phyloP scores from a whole-genome alignment of 306 rosid species.

The Betula pendula region DNA sequence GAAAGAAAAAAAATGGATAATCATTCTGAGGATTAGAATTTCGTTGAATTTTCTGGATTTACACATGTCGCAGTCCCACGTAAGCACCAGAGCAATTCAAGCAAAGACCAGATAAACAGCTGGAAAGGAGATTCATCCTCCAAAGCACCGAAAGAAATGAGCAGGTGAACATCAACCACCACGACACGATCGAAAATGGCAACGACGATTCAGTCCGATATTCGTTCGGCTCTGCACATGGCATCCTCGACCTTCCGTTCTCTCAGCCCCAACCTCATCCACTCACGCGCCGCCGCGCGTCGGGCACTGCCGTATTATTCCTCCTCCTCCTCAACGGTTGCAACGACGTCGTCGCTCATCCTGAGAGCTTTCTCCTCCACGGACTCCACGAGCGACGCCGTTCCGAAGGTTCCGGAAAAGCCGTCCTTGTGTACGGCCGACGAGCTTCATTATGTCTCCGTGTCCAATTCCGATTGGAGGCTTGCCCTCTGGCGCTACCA shows the following conservation, averaged over 20 bases:
- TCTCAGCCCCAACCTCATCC: conserved; percentile 19
- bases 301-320: conserved; percentile 15
- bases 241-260: conserved; percentile 49
- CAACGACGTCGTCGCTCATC: conserved; percentile 39
- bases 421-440: conserved; percentile 93
- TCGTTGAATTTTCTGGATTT: too few species aligned
- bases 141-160: not conserved
- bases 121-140: too few species aligned
- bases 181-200: conserved; percentile 37
- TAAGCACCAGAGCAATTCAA: not conserved
- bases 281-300: conserved; percentile 49
- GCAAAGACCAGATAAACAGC: not conserved
- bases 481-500: conserved; percentile 97
- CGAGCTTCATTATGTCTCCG: conserved; percentile 89
- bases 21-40: too few species aligned
- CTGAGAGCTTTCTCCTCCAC: conserved; percentile 56
- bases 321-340: conserved; percentile 13
- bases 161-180: not conserved
- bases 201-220: conserved; percentile 56
- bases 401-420: conserved; percentile 51
- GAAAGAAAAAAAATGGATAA: too few species aligned
- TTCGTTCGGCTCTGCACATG: conserved; percentile 42
- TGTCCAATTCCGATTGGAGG: conserved; percentile 77
- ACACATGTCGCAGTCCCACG: not conserved
- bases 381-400: conserved; percentile 15